Evolutionary conservation across 331 rosid species (phyloP), one percentile per base, ranked within the genome.

Genomic region (Erythrophleum ivorense): DNA sequence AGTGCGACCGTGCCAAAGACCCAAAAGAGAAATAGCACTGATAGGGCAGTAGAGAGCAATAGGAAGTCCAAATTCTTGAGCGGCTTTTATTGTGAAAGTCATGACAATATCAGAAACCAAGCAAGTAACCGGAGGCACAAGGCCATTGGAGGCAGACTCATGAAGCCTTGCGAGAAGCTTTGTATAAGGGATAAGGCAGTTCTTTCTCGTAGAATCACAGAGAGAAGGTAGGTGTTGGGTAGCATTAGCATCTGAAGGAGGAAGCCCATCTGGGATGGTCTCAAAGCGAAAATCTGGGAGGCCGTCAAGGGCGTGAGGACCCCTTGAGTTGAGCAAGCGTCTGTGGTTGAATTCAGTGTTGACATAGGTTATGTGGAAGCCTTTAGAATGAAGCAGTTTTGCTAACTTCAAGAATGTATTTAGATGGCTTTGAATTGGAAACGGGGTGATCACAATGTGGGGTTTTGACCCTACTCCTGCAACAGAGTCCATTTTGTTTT

Each of bases 351-450:
- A 80, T 18, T 78, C 78, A 2, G 81, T 74, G 80, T 80, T 78
- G 1, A 84, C 74, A 65, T 69, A 80, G 4, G 92, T 87, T 18
- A 85, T 54, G 70, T 78, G 77, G 36, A 89, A 80, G 50, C 87
- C 89, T 3, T 7, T 80, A 1, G 83, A 76, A 29, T 69, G 88
- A 1, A 89, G 75, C n/a, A 82, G 76, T 68, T 90, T 86, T 78
- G 81, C 88, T 0, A 90, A 31, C 0, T 82, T 74, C 83, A 90
- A 75, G 11, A 75, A 11, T 5, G 91, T 86, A 72, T 78, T 87
- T 2, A 89, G 53, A 54, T 89, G 89, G 12, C 91, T 89, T n/a
- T 88, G 89, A 38, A 38, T 38, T 38, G 41, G 41, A 31, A 10
- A 66, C 0, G 72, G 72, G 5, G 50, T 66, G 7, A 66, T 16